Conservation (phyloP, 768 basidiomycete genomes). For the Paxillus rubicundulus region DNA sequence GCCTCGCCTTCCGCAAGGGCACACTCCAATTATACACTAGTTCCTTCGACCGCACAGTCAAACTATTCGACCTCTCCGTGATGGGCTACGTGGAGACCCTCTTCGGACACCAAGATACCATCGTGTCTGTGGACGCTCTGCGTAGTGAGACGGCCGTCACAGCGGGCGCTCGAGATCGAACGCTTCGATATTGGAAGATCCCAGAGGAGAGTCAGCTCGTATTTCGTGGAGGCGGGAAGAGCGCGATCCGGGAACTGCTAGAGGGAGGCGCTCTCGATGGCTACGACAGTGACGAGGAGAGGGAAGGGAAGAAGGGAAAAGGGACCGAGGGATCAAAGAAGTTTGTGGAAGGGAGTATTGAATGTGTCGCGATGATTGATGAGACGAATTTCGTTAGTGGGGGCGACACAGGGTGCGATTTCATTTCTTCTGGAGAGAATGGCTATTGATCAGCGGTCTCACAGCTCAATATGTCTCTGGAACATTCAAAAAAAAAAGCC, state of each 20-base stretch:
- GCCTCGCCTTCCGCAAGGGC: slow-evolving; percentile 73
- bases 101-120: slow-evolving; percentile 93
- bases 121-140: slow-evolving; percentile 75
- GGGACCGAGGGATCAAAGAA: slow-evolving; percentile 22
- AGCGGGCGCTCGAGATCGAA: slow-evolving; percentile 88
- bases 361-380: slow-evolving; percentile 93
- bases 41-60: slow-evolving; percentile 85
- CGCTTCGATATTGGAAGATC: slow-evolving; percentile 94
- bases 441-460: neutral
- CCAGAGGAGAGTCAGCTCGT: slow-evolving; percentile 93
- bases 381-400: slow-evolving; percentile 91
- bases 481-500: slow-evolving; percentile 93
- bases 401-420: slow-evolving; percentile 88
- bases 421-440: neutral
- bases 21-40: slow-evolving; percentile 67
- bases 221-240: slow-evolving; percentile 92
- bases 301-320: slow-evolving; percentile 34
- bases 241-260: slow-evolving; percentile 71
- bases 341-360: slow-evolving; percentile 88
- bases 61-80: slow-evolving; percentile 78
- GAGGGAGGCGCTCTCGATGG: slow-evolving; percentile 74
- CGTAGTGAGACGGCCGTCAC: slow-evolving; percentile 83
- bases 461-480: slow-evolving; percentile 87
- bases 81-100: slow-evolving; percentile 95
- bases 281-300: slow-evolving; percentile 47